A percentile compares a stretch with the other conserved stretches of the same genome.
phyloP scores from a whole-genome alignment of 768 basidiomycete genomes.

The Tricholoma sp. region DNA sequence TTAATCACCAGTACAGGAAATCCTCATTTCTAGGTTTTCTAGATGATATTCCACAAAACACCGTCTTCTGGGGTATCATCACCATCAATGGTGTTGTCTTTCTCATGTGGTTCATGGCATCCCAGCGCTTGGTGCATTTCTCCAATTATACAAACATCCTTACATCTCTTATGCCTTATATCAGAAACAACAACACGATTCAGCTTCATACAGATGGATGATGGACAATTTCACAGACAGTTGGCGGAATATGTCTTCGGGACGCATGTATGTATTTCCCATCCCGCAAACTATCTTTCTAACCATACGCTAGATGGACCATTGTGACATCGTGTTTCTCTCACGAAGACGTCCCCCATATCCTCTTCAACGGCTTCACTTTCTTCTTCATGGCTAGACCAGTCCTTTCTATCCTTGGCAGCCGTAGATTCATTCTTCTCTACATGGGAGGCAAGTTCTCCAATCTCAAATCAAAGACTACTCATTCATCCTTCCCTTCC shows the following conservation, averaged over 20 bases:
- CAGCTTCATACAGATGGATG: slow-evolving; percentile 42
- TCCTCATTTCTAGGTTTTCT: slow-evolving; percentile 32
- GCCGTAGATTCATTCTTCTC: slow-evolving; percentile 59
- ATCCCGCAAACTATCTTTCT: background rate
- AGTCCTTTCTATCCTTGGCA: slow-evolving; percentile 60
- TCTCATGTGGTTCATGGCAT: slow-evolving; percentile 47
- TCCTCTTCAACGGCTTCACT: slow-evolving; percentile 72
- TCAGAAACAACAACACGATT: slow-evolving; percentile 37
- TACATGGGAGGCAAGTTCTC: slow-evolving; percentile 60
- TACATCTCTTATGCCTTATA: background rate
- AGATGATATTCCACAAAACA: slow-evolving; percentile 47
- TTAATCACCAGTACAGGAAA: background rate
- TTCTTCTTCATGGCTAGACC: slow-evolving; percentile 72
- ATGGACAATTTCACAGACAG: slow-evolving; percentile 57
- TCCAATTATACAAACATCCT: slow-evolving; percentile 1
- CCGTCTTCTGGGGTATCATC: slow-evolving; percentile 60
- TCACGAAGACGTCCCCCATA: slow-evolving; percentile 54
- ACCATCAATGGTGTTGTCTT: slow-evolving; percentile 61
- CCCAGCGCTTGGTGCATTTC: slow-evolving; percentile 28
- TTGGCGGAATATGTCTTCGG: slow-evolving; percentile 53
- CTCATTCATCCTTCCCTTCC: no score
- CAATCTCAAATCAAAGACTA: background rate
- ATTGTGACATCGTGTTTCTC: slow-evolving; percentile 68
- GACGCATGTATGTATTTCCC: slow-evolving; percentile 52
- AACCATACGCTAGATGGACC: slow-evolving; percentile 55